phyloP scores from a whole-genome alignment of 495 filamentous ascomycete genomes.

The Aspergillus affinis region DNA sequence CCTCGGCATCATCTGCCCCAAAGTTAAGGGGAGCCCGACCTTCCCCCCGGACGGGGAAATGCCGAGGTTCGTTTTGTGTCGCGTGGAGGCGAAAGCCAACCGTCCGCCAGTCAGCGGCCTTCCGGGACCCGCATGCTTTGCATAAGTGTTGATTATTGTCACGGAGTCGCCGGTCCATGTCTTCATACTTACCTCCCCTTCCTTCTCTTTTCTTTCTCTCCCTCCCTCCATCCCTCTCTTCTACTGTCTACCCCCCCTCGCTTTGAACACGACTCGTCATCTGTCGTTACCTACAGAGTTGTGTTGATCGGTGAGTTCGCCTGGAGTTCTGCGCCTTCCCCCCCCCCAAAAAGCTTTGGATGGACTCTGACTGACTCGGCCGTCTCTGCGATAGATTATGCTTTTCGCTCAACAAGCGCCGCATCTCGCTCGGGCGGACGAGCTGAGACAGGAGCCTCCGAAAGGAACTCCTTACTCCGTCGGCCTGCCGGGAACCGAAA shows the following conservation, averaged over 20 bases:
- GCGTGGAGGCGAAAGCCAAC: slow-evolving; percentile 12
- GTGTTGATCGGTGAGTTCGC: background rate
- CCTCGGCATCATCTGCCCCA: background rate
- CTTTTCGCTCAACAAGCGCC: slow-evolving; percentile 41
- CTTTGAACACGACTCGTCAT: slow-evolving; percentile 2
- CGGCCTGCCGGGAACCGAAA: slow-evolving; percentile 69
- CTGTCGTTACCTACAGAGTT: slow-evolving; percentile 1
- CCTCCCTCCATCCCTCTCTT: slow-evolving; percentile 11
- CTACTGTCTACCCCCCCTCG: slow-evolving; percentile 1
- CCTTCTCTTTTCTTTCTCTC: slow-evolving; percentile 10
- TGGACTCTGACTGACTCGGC: background rate
- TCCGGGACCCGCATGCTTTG: slow-evolving; percentile 9
- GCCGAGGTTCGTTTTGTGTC: slow-evolving; percentile 27
- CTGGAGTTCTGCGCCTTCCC: background rate
- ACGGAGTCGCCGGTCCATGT: slow-evolving; percentile 19
- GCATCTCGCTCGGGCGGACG: slow-evolving; percentile 43
- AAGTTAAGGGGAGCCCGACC: background rate
- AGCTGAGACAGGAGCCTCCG: slow-evolving; percentile 43
- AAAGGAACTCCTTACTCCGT: slow-evolving; percentile 54
- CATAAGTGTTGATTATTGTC: slow-evolving; percentile 19
- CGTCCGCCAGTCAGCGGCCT: slow-evolving; percentile 12
- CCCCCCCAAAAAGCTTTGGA: background rate
- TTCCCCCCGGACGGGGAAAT: background rate
- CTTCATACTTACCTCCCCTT: slow-evolving; percentile 6
- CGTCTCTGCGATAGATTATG: slow-evolving; percentile 23